A percentile compares a stretch with the other conserved stretches of the same genome.
phyloP scores from a whole-genome alignment of 257 asterid species.

The Ilex asprella region DNA sequence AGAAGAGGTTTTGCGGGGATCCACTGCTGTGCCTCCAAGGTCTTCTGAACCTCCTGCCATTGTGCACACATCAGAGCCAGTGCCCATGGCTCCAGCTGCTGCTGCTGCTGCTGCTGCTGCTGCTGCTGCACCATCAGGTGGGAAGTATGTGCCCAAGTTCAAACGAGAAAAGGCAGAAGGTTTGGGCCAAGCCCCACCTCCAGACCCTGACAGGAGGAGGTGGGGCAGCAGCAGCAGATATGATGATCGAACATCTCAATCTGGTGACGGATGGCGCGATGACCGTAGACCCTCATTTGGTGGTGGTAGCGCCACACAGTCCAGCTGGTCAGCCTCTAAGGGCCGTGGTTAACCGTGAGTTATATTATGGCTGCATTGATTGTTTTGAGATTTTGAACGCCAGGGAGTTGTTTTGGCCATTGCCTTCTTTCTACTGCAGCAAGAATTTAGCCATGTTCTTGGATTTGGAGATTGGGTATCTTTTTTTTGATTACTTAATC shows the following conservation, averaged over 20 bases:
- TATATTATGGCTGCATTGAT: neutral
- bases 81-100: slow-evolving; percentile 26
- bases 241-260: slow-evolving; percentile 30
- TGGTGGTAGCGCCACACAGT: slow-evolving; percentile 7
- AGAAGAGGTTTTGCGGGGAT: slow-evolving; percentile 38
- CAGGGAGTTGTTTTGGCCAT: too few species aligned
- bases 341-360: slow-evolving; percentile 10
- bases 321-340: slow-evolving; percentile 23
- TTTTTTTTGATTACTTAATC: too few species aligned
- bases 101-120: slow-evolving; percentile 23
- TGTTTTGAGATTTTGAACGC: too few species aligned
- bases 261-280: slow-evolving; percentile 39
- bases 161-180: slow-evolving; percentile 21
- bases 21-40: slow-evolving; percentile 23
- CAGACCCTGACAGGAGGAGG: slow-evolving; percentile 55
- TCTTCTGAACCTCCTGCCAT: slow-evolving; percentile 24
- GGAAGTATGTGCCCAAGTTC: slow-evolving; percentile 47
- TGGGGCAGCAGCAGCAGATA: slow-evolving; percentile 33
- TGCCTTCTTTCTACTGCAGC: too few species aligned
- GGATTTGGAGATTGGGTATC: too few species aligned
- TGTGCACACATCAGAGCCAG: neutral
- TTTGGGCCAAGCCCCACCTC: slow-evolving; percentile 31
- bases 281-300: slow-evolving; percentile 32
- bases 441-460: too few species aligned
- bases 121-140: slow-evolving; percentile 19